A percentile compares a stretch with the other conserved stretches of the same genome.
Evolutionary conservation across 1,284 basidiomycete genomes (phyloP).

Genomic region (Ustilago bromivora): DNA sequence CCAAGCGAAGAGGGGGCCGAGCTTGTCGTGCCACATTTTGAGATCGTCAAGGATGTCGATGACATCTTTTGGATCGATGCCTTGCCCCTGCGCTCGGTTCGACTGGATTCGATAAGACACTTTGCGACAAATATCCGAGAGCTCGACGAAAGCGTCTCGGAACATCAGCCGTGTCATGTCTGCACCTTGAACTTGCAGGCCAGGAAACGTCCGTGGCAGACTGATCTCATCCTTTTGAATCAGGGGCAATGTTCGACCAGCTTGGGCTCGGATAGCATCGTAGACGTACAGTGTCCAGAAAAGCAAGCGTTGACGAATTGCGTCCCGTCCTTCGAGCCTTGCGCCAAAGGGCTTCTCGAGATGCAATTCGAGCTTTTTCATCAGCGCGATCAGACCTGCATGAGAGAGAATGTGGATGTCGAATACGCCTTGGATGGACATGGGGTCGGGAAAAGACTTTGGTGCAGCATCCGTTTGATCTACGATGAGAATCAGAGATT

Average conservation of each 20-base stretch:
- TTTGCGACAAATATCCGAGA: constrained; percentile 28
- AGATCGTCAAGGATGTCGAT: constrained; percentile 26
- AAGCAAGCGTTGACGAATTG: constrained; percentile 27
- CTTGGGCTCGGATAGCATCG: constrained; percentile 45
- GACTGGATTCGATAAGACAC: constrained; percentile 21
- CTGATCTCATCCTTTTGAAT: constrained; percentile 30
- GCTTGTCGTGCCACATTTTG: constrained; percentile 20
- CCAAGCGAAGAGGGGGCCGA: constrained; percentile 23
- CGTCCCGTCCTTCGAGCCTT: constrained; percentile 31
- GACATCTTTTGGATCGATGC: constrained; percentile 26
- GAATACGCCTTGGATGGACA: constrained; percentile 31
- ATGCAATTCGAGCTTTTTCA: constrained; percentile 43
- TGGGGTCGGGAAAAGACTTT: constrained; percentile 24
- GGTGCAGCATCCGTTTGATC: constrained; percentile 23
- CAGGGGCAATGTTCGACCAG: constrained; percentile 25
- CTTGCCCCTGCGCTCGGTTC: constrained; percentile 12
- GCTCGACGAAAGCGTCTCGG: constrained; percentile 26
- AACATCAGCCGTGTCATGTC: constrained; percentile 12
- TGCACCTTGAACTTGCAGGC: not conserved
- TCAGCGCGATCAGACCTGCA: constrained; percentile 33
- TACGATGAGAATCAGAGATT: constrained; percentile 36
- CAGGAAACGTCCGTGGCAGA: constrained; percentile 5
- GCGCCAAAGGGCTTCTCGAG: constrained; percentile 30
- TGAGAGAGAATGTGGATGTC: constrained; percentile 36
- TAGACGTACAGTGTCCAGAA: constrained; percentile 47